These are phyloP conservation scores for Krasilnikovozyma curviuscula DNA, from an alignment of 768 basidiomycete species.

Conservation along the genomic window DNA sequence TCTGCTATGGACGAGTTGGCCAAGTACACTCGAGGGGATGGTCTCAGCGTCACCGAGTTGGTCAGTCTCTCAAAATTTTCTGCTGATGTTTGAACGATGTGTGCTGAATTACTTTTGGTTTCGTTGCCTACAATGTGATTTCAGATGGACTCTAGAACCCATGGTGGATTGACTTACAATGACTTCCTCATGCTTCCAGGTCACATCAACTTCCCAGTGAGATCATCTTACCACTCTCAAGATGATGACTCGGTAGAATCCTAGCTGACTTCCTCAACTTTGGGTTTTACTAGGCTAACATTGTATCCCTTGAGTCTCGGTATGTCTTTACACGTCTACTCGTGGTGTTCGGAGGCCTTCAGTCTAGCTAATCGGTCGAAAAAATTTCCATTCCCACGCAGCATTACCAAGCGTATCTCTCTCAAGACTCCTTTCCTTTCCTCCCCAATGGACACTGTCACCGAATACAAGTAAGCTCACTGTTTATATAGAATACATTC, in stretches of 20 bases:
- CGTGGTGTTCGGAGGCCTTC: not conserved
- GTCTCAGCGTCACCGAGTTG: conserved; percentile 62
- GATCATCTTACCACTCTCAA: conserved; percentile 10
- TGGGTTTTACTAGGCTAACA: not conserved
- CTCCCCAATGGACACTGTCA: conserved; percentile 99
- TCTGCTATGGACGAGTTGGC: conserved; percentile 59
- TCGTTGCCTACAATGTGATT: not conserved
- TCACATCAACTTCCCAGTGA: conserved; percentile 79
- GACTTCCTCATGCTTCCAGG: conserved; percentile 89
- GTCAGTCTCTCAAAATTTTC: not conserved
- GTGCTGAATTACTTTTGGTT: not conserved
- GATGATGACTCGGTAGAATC: conserved; percentile 57
- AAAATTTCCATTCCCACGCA: conserved; percentile 8
- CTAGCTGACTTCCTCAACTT: conserved; percentile 17
- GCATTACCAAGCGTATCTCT: conserved; percentile 68
- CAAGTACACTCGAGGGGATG: conserved; percentile 53
- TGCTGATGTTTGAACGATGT: not conserved
- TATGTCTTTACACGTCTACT: not conserved
- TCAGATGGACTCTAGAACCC: conserved; percentile 54
- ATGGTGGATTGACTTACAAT: conserved; percentile 92
- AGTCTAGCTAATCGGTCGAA: not conserved
- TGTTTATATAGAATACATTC: not conserved
- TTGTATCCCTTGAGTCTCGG: not conserved
- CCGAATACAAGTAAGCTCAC: conserved; percentile 58
- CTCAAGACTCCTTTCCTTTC: conserved; percentile 93